phyloP scores from a whole-genome alignment of 2,329 filamentous ascomycete species.

The Calonectria pteridis region DNA sequence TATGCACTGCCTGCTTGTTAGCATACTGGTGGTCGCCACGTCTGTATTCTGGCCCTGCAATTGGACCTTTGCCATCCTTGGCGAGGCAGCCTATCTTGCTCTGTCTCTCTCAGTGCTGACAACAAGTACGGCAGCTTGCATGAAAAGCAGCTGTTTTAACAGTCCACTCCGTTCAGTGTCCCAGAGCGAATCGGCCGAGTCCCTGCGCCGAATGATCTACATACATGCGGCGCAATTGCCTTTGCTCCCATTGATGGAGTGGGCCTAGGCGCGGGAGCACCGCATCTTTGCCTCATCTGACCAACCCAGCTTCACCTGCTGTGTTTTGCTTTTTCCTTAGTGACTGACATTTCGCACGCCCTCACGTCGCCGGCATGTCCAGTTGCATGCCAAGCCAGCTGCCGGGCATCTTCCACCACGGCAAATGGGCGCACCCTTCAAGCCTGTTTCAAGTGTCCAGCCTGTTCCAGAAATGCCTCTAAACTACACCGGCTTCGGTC shows the following conservation, averaged over 20 bases:
- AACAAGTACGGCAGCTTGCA: slow-evolving; percentile 3
- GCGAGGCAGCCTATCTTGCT: not conserved
- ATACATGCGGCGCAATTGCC: not conserved
- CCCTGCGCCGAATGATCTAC: slow-evolving; percentile 3
- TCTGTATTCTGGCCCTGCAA: not conserved
- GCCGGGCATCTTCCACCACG: not conserved
- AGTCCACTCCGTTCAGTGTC: not conserved
- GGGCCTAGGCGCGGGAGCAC: not conserved
- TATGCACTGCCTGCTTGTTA: not conserved
- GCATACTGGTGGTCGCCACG: not conserved
- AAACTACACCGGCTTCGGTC: not conserved
- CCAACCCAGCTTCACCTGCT: not conserved
- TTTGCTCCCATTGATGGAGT: not conserved
- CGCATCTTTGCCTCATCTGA: slow-evolving; percentile 4
- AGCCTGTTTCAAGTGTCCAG: slow-evolving; percentile 12
- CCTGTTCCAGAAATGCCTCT: slow-evolving; percentile 13
- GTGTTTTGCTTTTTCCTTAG: not conserved
- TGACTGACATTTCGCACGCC: not conserved
- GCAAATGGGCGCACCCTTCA: not conserved
- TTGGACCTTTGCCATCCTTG: not conserved
- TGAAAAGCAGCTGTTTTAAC: slow-evolving; percentile 11
- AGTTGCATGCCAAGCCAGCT: not conserved
- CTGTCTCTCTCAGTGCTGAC: not conserved
- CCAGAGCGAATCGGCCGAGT: slow-evolving; percentile 12
- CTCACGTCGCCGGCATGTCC: not conserved